phyloP scores from a whole-genome alignment of 371 early-diverging fungal genomes.

The Rhizopus stolonifer region DNA sequence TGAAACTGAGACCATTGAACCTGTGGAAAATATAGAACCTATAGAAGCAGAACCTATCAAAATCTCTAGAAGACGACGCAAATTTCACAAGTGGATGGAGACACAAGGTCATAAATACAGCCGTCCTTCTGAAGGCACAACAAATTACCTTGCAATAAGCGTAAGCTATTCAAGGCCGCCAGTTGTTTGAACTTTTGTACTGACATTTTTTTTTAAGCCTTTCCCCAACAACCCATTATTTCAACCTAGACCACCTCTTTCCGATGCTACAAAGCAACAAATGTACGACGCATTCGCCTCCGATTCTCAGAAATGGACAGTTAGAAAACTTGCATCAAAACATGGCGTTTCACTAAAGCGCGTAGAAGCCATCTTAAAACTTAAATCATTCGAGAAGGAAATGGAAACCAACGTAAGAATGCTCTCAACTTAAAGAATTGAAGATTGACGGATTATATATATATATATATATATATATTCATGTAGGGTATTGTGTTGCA shows the following conservation, averaged over 20 bases:
- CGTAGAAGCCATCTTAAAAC: conserved; percentile 85
- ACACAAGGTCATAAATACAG: conserved; percentile 35
- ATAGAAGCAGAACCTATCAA: conserved; percentile 35
- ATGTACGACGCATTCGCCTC: conserved; percentile 69
- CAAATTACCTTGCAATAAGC: conserved; percentile 41
- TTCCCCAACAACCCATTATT: conserved; percentile 91
- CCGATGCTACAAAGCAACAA: conserved; percentile 68
- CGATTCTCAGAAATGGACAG: conserved; percentile 65
- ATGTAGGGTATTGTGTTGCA: conserved; percentile 60
- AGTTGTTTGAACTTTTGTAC: not conserved
- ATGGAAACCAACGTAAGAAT: conserved; percentile 61
- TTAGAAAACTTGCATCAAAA: conserved; percentile 72
- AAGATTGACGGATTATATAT: too few relatives aligned
- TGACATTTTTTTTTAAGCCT: conserved; percentile 51
- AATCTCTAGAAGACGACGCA: conserved; percentile 41
- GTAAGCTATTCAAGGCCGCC: conserved; percentile 16
- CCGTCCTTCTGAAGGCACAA: conserved; percentile 44
- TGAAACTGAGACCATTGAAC: conserved; percentile 31
- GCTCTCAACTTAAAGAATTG: too few relatives aligned
- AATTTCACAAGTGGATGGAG: conserved; percentile 44
- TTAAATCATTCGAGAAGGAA: conserved; percentile 78
- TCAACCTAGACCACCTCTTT: conserved; percentile 77
- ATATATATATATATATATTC: too few relatives aligned
- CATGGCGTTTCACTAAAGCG: conserved; percentile 80
- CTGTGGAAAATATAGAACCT: conserved; percentile 9